These are phyloP conservation scores for Daldinia concentrica DNA, from an alignment of 495 filamentous ascomycete genomes.

Conservation along the genomic window DNA sequence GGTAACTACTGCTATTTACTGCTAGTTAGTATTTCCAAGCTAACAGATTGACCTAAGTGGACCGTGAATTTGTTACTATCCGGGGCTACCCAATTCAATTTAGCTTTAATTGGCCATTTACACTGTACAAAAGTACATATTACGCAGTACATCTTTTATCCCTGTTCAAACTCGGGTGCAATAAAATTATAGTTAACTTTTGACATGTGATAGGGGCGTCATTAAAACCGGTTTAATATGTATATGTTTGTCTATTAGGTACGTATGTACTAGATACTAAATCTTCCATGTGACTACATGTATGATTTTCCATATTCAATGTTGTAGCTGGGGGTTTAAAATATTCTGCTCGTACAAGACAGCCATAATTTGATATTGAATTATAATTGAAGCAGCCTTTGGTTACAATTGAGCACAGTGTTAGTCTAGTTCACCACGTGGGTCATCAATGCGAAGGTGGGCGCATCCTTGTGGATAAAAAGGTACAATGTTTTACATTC, in stretches of 20 bases:
- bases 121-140: background rate
- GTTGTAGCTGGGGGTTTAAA: background rate
- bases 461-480: conserved; percentile 33
- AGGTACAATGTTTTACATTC: conserved; percentile 21
- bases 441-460: conserved; percentile 22
- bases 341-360: background rate
- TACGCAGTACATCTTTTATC: background rate
- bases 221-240: background rate
- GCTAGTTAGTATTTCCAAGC: no score
- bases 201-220: conserved; percentile 1
- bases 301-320: background rate
- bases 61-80: background rate
- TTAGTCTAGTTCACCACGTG: conserved; percentile 18
- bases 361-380: background rate
- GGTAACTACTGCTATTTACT: no score
- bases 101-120: background rate
- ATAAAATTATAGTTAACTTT: background rate
- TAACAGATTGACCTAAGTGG: background rate
- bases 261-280: background rate
- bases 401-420: background rate
- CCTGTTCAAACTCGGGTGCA: conserved; percentile 2
- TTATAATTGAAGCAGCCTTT: background rate
- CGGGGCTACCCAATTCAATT: background rate
- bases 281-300: background rate
- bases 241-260: background rate